Base-by-base conservation (phyloP, 2,329 filamentous ascomycete genomes). In the Fonsecaea monophora region DNA sequence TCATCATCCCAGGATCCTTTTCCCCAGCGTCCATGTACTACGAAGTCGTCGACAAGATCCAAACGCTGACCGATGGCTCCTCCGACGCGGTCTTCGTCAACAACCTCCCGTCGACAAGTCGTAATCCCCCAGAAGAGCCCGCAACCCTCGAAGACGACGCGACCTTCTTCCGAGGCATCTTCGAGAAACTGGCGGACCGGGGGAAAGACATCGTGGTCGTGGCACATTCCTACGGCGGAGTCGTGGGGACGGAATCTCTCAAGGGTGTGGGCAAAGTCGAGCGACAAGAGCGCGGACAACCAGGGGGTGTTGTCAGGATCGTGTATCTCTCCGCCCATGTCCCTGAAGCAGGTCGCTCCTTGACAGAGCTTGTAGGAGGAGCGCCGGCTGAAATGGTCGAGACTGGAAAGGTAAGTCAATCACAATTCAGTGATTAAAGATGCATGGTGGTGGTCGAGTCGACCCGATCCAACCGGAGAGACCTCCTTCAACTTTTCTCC, bases 301-400 rank as follows among this genome's bases (percentile, higher is more conserved):
- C 32, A 0, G 77, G 76, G 5, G 76, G 75, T 1, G 72, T 79
- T 15, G 55, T 73, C 1, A 72, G 71, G 10, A 59, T 79, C 0
- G 60, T 74, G 5, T 79, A 77, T 45, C 68, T 78, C 38, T 72
- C 75, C 60, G 76, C 76, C 0, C 79, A 80, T 60, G 73, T 77
- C 5, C 60, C 77, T 21, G 73, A 75, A 5, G 73, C 75, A 53
- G 78, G 63, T 3, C 10, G 8, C 5, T 62, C 58, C 1, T 15
- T 54, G 40, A 21, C 25, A 13, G 18, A 62, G 34, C 18, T 55
- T n/a, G n/a, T 34, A 3, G 63, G 63, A 13, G 57, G 56, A 3
- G 57, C 58, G 10, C 63, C 63, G 18, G 8, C 48, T 5, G 63
- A 53, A 56, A 32, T 60, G 57, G 50, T 65, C 15, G 34, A 65